Percentiles rank a stretch among this genome's conserved stretches.
phyloP scores from a whole-genome alignment of 2,329 filamentous ascomycete species.

The Alternaria consortialis region DNA sequence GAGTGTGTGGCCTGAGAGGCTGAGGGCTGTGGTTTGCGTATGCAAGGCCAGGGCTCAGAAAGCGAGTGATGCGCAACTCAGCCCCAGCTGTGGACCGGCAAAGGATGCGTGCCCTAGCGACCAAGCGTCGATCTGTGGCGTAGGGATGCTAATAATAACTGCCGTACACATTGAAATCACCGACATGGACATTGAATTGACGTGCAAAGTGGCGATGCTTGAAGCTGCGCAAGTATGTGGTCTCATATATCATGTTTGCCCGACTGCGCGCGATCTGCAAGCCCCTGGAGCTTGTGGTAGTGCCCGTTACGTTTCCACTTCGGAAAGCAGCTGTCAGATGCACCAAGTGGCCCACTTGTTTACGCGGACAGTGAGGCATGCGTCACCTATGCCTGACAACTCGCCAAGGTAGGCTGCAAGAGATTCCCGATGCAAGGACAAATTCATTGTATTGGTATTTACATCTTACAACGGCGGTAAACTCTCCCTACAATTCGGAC shows the following conservation, averaged over 20 bases:
- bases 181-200: not conserved
- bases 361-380: constrained; percentile 10
- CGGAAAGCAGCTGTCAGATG: not conserved
- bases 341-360: constrained; percentile 8
- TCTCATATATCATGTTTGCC: no score
- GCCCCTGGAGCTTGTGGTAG: constrained; percentile 10
- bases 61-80: constrained; percentile 17
- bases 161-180: not conserved
- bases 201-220: not conserved
- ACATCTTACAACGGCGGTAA: constrained; percentile 76
- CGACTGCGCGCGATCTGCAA: not conserved
- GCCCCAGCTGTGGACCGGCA: constrained; percentile 10
- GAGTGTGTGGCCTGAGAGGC: constrained; percentile 17
- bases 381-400: not conserved
- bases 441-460: not conserved
- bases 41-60: constrained; percentile 9
- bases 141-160: constrained; percentile 15
- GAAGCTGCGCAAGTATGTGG: not conserved
- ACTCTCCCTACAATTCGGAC: constrained; percentile 92
- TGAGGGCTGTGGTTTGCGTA: constrained; percentile 21
- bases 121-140: constrained; percentile 18
- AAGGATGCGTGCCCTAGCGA: constrained; percentile 4
- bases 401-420: not conserved
- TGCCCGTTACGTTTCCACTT: not conserved
- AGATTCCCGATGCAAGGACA: not conserved